Percentiles rank a stretch among this genome's conserved stretches.
These are phyloP conservation scores for Withania somnifera DNA, from an alignment of 305 asterid species.

Conservation along the genomic window DNA sequence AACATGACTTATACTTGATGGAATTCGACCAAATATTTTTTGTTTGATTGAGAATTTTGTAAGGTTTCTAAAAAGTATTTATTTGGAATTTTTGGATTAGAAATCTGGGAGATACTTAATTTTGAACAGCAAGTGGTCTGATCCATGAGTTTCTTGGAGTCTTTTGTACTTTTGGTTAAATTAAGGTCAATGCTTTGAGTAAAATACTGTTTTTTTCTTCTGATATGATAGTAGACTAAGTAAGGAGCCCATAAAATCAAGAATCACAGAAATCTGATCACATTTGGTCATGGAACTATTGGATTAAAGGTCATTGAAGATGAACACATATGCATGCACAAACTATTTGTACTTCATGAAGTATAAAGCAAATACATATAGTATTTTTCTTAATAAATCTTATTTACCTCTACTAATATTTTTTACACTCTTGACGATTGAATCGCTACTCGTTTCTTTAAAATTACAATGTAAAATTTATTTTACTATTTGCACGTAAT, in stretches of 20 bases:
- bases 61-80: conserved; percentile 32
- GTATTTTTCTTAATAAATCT: background rate
- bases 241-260: conserved; percentile 21
- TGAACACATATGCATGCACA: conserved; percentile 54
- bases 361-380: background rate
- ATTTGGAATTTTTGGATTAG: background rate
- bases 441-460: background rate
- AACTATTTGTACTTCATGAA: conserved; percentile 1
- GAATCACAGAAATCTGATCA: conserved; percentile 24
- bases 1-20: conserved; percentile 17
- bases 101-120: conserved; percentile 26
- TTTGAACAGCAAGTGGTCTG: conserved; percentile 45
- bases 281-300: conserved; percentile 21
- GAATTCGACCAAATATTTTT: conserved; percentile 17
- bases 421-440: background rate
- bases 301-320: conserved; percentile 30
- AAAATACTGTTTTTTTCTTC: conserved; percentile 9
- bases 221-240: conserved; percentile 13
- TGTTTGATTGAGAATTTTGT: conserved; percentile 33
- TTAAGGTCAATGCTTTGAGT: conserved; percentile 23
- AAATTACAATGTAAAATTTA: background rate
- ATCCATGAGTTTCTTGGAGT: conserved; percentile 16
- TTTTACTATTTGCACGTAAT: background rate
- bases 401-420: background rate
- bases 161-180: conserved; percentile 21